These are phyloP conservation scores for Hanseniaspora uvarum DNA, from an alignment of 1,139 yeast species.

Conservation along the genomic window DNA sequence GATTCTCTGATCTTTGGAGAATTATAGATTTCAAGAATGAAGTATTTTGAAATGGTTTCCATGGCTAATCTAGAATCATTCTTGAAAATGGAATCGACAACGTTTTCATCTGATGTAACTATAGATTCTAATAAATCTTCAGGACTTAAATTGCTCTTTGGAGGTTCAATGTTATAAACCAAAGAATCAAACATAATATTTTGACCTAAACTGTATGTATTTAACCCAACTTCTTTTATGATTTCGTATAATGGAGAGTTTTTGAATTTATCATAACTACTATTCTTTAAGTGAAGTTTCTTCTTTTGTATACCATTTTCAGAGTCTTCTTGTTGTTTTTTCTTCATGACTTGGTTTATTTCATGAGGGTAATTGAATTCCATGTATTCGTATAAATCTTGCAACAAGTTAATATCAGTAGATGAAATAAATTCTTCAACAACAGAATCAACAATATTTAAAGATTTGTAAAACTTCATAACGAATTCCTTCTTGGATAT, in stretches of 20 bases:
- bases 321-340: constrained; percentile 25
- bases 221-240: constrained; percentile 64
- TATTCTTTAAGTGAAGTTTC: constrained; percentile 62
- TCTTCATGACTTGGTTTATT: constrained; percentile 41
- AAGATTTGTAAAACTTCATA: constrained; percentile 45
- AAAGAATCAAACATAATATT: constrained; percentile 65
- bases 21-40: constrained; percentile 69
- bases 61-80: constrained; percentile 54
- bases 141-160: constrained; percentile 50
- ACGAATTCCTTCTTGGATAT: constrained; percentile 64
- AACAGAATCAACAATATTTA: constrained; percentile 50
- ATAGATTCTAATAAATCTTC: constrained; percentile 50
- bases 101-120: constrained; percentile 38
- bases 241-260: constrained; percentile 57
- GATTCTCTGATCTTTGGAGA: constrained; percentile 73
- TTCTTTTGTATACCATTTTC: constrained; percentile 15
- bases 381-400: constrained; percentile 76
- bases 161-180: constrained; percentile 62
- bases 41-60: constrained; percentile 64
- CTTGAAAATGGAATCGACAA: constrained; percentile 37
- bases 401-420: constrained; percentile 53
- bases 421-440: constrained; percentile 45
- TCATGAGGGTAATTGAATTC: constrained; percentile 72
- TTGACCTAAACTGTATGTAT: constrained; percentile 73
- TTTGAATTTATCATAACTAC: constrained; percentile 66